Evolutionary conservation across 805 yeast genomes (phyloP), one percentile per base, ranked within the genome.

Genomic region (Candida maesae): DNA sequence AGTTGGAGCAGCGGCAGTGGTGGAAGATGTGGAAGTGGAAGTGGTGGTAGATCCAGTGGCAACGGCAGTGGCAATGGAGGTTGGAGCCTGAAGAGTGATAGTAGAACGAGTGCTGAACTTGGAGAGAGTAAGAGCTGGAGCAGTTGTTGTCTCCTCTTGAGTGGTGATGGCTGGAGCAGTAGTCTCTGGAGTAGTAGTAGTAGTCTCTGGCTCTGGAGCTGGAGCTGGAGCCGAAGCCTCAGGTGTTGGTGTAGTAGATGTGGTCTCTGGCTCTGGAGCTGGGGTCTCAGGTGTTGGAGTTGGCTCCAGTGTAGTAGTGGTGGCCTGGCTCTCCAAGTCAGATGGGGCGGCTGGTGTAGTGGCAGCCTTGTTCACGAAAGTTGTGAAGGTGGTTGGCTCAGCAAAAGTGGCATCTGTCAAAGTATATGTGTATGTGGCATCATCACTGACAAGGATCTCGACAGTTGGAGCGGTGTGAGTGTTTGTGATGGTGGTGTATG

Each of bases 381-480:
- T 56, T 13, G 63, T 53, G 32, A 67, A 60, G 5, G 70, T 61
- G 9, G 68, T 52, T 39, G 71, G 64, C 29, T 53, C 51, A 38
- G 62, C 60, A 34, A 66, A 54, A 10, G 66, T 52, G n/a, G 65
- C 60, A 33, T 64, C 63, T 15, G 67, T 64, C 35, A 56, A 46
- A 21, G 73, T 65, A 38, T 65, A 60, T 4, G 73, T 63, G 35
- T 64, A 55, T 11, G 74, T 56, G 13, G 60, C 56, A 35, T 63
- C 60, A 42, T 65, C 63, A 39, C 65, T 59, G 23, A 68, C 58
- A 23, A 67, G 50, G 32, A 60, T 58, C 46, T 66, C 61, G 14
- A 67, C 71, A 12, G 71, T 63, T 44, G 72, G 70, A 12, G 72
- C 71, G 30, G 66, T 57, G 20, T 56, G 59, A 10, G 64, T 50